Percentiles rank a stretch among this genome's conserved stretches.
phyloP scores from a whole-genome alignment of 495 filamentous ascomycete genomes.

The Lasiosphaeria hispida region DNA sequence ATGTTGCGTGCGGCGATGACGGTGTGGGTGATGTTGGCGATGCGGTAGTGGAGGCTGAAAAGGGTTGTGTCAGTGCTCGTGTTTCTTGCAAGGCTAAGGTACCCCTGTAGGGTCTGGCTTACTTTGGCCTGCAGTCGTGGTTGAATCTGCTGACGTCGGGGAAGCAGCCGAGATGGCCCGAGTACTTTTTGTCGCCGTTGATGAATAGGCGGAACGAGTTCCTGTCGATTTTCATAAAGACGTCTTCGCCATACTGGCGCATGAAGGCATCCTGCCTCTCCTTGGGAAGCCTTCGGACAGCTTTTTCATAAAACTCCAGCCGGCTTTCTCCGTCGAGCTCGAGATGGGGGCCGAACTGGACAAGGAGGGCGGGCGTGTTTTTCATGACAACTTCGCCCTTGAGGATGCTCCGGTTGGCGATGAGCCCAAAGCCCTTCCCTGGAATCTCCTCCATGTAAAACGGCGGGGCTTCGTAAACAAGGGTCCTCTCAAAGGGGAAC shows the following conservation, averaged over 20 bases:
- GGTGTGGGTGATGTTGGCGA: conserved; percentile 38
- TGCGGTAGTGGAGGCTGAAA: conserved; percentile 39
- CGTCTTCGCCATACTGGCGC: conserved; percentile 33
- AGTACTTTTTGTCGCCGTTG: conserved; percentile 24
- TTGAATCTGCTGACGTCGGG: conserved; percentile 40
- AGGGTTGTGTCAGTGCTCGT: neutral
- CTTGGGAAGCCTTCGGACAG: conserved; percentile 29
- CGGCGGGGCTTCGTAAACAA: conserved; percentile 10
- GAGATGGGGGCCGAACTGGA: conserved; percentile 29
- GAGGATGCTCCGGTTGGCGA: conserved; percentile 38
- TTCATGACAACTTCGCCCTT: conserved; percentile 40
- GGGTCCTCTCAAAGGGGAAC: conserved; percentile 10
- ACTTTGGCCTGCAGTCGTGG: conserved; percentile 49
- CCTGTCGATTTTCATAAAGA: conserved; percentile 35
- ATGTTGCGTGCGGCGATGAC: conserved; percentile 42
- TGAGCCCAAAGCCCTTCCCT: conserved; percentile 40
- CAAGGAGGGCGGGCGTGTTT: conserved; percentile 30
- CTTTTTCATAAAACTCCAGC: conserved; percentile 29
- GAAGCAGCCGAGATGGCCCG: conserved; percentile 36
- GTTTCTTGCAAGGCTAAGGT: neutral
- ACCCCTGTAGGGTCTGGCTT: conserved; percentile 16
- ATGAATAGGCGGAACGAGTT: conserved; percentile 43
- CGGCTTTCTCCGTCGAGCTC: conserved; percentile 22
- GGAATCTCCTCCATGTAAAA: conserved; percentile 32
- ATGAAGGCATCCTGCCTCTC: conserved; percentile 24